Evolutionary conservation across 2,329 filamentous ascomycete genomes (phyloP).

Genomic region (Hymenoscyphus infarciens): DNA sequence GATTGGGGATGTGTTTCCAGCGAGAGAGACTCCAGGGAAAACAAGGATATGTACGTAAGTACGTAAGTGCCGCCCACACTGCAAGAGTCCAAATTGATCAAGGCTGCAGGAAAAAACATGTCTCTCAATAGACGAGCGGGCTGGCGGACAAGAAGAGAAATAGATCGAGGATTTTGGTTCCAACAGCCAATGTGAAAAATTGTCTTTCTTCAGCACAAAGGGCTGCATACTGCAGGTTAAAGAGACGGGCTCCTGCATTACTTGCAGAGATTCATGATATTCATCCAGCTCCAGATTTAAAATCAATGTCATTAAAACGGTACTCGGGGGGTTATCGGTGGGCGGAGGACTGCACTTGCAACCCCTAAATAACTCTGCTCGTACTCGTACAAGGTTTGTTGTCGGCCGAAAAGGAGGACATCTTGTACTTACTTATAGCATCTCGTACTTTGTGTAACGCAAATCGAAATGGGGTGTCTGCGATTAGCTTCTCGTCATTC

Average conservation of each 20-base stretch:
- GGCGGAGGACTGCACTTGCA: too few species aligned
- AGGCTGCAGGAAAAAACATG: conserved; percentile 1
- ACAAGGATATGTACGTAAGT: neutral
- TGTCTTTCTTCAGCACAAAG: neutral
- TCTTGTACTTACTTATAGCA: too few species aligned
- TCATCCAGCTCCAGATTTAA: too few species aligned
- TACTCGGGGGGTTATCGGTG: too few species aligned
- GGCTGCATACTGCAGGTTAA: neutral
- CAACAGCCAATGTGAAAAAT: neutral
- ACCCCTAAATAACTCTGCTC: too few species aligned
- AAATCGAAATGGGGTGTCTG: neutral
- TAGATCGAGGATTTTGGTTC: too few species aligned
- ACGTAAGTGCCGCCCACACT: neutral
- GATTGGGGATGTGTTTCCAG: neutral
- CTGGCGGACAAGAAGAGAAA: neutral
- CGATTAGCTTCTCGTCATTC: neutral
- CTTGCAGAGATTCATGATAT: neutral
- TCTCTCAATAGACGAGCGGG: neutral
- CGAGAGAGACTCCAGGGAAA: too few species aligned
- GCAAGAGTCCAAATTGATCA: neutral
- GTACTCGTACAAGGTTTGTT: neutral
- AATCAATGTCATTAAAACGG: too few species aligned
- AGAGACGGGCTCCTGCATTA: neutral
- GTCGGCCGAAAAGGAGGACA: neutral
- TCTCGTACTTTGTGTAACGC: neutral